Conservation (phyloP, 176 grass and related monocot genomes). For the Musa schizocarpa region DNA sequence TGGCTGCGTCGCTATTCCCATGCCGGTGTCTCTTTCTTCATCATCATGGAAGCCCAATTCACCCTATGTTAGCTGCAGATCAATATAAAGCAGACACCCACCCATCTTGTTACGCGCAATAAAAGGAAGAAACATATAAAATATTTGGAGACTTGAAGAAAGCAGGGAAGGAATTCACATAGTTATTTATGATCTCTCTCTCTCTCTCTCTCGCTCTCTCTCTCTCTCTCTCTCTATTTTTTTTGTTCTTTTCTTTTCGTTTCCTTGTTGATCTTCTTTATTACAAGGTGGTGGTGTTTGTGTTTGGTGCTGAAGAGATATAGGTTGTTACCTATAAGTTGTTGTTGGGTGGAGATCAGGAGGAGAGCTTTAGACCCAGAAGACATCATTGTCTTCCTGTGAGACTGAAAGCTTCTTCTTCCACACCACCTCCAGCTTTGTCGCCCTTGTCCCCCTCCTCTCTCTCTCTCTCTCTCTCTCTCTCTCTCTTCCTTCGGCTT, state of each 20-base stretch:
- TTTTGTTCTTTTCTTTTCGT: neutral
- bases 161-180: too few species aligned
- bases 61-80: neutral
- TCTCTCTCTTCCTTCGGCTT: slow-evolving; percentile 43
- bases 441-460: slow-evolving; percentile 12
- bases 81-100: too few species aligned
- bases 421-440: slow-evolving; percentile 30
- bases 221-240: too few species aligned
- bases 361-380: slow-evolving; percentile 25
- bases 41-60: neutral
- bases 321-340: neutral
- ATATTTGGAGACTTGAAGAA: too few species aligned
- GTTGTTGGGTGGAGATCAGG: slow-evolving; percentile 15
- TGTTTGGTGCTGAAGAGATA: neutral
- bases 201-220: too few species aligned
- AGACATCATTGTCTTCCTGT: slow-evolving; percentile 78
- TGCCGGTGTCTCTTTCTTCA: slow-evolving; percentile 35
- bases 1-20: slow-evolving; percentile 75
- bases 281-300: neutral
- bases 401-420: slow-evolving; percentile 53
- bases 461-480: slow-evolving; percentile 32
- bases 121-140: too few species aligned
- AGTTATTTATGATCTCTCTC: too few species aligned
- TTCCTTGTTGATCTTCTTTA: neutral
- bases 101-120: too few species aligned